Evolutionary conservation across 106 monocot genomes (phyloP), one percentile per base, ranked within the genome.

Genomic region (Posidonia australis): DNA sequence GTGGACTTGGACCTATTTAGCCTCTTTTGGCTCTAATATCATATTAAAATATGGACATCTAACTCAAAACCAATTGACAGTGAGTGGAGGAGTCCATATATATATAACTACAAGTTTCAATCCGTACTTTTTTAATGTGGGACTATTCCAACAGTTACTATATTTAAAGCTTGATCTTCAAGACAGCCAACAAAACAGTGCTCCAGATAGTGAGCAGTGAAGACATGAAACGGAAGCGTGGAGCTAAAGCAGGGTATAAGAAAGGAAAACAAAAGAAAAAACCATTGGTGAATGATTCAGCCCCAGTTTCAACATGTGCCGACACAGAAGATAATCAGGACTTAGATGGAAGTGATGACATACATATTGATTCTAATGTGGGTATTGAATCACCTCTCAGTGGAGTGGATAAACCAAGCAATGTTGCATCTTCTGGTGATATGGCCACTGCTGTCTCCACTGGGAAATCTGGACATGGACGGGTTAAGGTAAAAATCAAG

Each of bases 221-320:
- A 77, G 66, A 32, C 59, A 93, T 93, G 93, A 93, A 89, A 62
- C 86, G 93, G 48, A 89, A 86, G 78, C 68, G 78, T 49, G 89
- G 86, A 28, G 51, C 71, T 21, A 86, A 70, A 69, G 36, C 74
- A 24, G 70, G 76, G 11, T 64, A 76, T 24, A 93, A 89, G 67
- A 82, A 79, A 77, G 72, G 44, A 27, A 79, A 72, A 67, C 76
- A 69, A 59, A 76, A 59, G 28, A 56, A 49, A 22, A 14, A 20
- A 17, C 16, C 49, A 16, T 26, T 44, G 16, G 51, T 43, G 9
- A 74, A 27, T 26, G 70, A 78, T 32, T 77, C 73, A 64, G 46
- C 70, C 12, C 54, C 73, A 18, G 63, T 68, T 31, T 64, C 75
- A 58, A 72, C 64, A 25, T 51, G 36, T 41, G 41, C 70, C 14